Evolutionary conservation across 2,329 filamentous ascomycete genomes (phyloP).

Genomic region (Pseudogymnoascus verrucosus): DNA sequence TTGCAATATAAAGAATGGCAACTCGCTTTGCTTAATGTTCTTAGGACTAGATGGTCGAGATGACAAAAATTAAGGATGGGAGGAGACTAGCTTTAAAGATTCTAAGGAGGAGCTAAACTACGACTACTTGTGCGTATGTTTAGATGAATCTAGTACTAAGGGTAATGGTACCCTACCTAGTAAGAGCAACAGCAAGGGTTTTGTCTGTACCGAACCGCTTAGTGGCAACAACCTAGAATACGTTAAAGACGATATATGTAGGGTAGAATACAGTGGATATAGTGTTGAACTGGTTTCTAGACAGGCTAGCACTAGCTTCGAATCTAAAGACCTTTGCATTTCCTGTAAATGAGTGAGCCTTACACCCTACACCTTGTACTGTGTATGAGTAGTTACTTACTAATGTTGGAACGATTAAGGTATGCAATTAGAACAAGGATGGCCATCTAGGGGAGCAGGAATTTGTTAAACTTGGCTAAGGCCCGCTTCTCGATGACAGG

Average conservation of each 20-base stretch:
- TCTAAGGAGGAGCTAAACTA: constrained; percentile 24
- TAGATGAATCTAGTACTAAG: no score
- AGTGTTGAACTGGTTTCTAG: constrained; percentile 18
- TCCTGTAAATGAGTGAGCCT: constrained; percentile 13
- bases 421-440: neutral
- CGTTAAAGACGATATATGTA: constrained; percentile 17
- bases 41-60: constrained; percentile 25
- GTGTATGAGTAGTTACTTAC: neutral
- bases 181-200: constrained; percentile 8
- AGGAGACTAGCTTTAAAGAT: constrained; percentile 24
- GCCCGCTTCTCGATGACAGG: no score
- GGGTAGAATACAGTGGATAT: constrained; percentile 20
- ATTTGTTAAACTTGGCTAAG: neutral
- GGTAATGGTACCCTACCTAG: constrained; percentile 11
- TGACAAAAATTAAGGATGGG: constrained; percentile 23
- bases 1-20: constrained; percentile 22
- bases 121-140: neutral
- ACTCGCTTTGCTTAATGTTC: constrained; percentile 23
- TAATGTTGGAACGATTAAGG: neutral
- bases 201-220: constrained; percentile 14
- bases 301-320: constrained; percentile 21
- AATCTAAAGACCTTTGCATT: constrained; percentile 23
- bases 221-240: constrained; percentile 19
- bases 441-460: neutral
- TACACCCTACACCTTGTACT: no score